Base-by-base conservation (phyloP, 345 rosid genomes). In the Garcia nutans region DNA sequence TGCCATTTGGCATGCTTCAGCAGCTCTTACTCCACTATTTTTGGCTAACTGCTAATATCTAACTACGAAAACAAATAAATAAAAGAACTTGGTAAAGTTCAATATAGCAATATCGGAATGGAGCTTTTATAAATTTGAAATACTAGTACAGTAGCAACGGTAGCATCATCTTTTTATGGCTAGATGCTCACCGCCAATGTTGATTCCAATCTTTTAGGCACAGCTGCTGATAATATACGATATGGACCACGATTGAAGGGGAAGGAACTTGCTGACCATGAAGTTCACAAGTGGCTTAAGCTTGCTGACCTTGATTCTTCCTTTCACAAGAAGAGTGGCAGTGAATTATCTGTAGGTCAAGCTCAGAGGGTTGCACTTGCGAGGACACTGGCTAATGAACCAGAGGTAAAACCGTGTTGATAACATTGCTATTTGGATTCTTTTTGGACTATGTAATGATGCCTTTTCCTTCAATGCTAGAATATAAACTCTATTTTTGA, bases 351-450 rank as follows among this genome's bases (percentile, higher is more conserved):
- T 0, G 97, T 91, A 0, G 97, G 97, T 54, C 96, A 95, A 87
- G 92, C 93, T n/a, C 99, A 91, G 71, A 82, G 99, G 74, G 99
- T 93, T 57, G 97, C 99, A 0, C 92, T 95, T 55, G 97, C 99
- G 1, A 84, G 97, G 80, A 95, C 97, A 3, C 78, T 95, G 41
- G 99, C 97, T 8, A 93, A 93, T 41, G 91, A 89, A 22, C 99
- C 97, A 0, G 96, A 91, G 86, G 94, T 89, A 70, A 74, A 31
- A 20, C 47, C 67, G 17, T 2, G 1, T 2, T 15, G 33, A 22
- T 3, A 19, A 42, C 2, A 55, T 56, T 19, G 67, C 52, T 26
- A 19, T 71, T 24, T 59, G 24, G 31, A 57, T 11, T 37, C 56
- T 17, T 59, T 67, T 56, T 68, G 54, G 47, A 50, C 23, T 47